phyloP scores from a whole-genome alignment of 73 alveolate genomes.

The Tetrahymena elliotti region DNA sequence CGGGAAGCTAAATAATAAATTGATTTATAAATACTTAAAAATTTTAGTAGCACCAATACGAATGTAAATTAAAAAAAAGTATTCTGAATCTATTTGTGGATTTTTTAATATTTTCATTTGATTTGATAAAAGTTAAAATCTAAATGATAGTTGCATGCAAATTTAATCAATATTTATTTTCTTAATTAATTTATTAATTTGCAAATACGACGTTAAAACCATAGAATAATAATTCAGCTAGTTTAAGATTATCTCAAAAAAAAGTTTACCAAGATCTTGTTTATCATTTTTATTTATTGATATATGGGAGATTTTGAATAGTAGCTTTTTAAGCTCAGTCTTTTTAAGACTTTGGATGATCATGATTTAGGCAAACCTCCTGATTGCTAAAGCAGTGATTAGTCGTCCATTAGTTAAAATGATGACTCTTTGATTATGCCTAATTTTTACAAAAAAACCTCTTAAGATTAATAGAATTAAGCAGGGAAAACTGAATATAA shows the following conservation, averaged over 20 bases:
- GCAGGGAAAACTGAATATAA: background rate
- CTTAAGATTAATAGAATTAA: background rate
- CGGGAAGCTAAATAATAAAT: too few relatives aligned
- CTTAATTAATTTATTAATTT: too few relatives aligned
- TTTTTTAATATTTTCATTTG: background rate
- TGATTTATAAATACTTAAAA: too few relatives aligned
- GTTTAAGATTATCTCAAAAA: background rate
- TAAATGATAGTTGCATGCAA: background rate
- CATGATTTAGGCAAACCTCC: background rate
- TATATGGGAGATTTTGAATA: background rate
- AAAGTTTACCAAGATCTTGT: background rate
- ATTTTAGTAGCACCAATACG: too few relatives aligned
- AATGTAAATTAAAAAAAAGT: background rate
- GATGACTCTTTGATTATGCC: background rate
- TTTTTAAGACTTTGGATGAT: background rate
- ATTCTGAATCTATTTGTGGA: too few relatives aligned
- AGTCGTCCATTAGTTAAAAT: background rate
- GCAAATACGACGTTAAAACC: background rate
- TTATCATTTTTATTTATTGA: background rate
- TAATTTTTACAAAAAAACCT: background rate
- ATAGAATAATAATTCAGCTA: background rate
- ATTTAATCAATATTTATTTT: too few relatives aligned
- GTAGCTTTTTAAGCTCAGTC: background rate
- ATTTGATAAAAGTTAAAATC: background rate
- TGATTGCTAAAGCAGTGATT: background rate